Percentiles rank a stretch among this genome's conserved stretches.
Evolutionary conservation across 129 eudicot species (phyloP).

Genomic region (Centella asiatica): DNA sequence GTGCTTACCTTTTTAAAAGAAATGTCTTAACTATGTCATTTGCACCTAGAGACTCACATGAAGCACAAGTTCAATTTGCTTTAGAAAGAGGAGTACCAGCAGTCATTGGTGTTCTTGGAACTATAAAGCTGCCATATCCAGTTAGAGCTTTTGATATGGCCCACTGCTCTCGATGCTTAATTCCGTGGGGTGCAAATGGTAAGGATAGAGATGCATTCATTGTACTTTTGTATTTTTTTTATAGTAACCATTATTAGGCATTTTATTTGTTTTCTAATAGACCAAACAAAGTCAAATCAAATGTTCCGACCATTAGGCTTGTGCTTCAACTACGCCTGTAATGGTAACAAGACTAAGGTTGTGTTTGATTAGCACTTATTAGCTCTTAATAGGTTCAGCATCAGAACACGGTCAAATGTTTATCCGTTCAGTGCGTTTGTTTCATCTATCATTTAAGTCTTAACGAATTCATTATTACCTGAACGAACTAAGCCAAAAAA

Average conservation of each 20-base stretch:
- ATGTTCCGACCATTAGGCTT: no score
- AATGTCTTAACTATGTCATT: conserved; percentile 54
- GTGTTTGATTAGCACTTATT: neutral
- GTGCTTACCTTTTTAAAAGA: conserved; percentile 40
- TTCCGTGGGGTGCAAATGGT: conserved; percentile 56
- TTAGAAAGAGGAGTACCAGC: conserved; percentile 56
- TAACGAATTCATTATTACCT: no score
- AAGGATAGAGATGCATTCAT: conserved; percentile 12
- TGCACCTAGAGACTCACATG: conserved; percentile 53
- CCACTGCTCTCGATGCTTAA: conserved; percentile 55
- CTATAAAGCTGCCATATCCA: conserved; percentile 54
- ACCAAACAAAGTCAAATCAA: neutral
- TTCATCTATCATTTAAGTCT: no score
- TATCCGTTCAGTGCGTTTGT: no score
- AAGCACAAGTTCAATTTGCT: conserved; percentile 54
- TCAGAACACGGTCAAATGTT: no score
- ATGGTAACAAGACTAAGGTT: neutral
- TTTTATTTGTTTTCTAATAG: neutral
- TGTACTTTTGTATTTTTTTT: neutral
- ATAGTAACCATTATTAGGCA: neutral
- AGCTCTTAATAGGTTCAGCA: no score
- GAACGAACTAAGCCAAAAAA: no score
- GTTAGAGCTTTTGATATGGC: conserved; percentile 58
- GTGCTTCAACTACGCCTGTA: neutral
- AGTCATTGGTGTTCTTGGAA: conserved; percentile 59